Evolutionary conservation across 495 filamentous ascomycete genomes (phyloP), one percentile per base, ranked within the genome.

Genomic region (Hyaloscypha bicolor): DNA sequence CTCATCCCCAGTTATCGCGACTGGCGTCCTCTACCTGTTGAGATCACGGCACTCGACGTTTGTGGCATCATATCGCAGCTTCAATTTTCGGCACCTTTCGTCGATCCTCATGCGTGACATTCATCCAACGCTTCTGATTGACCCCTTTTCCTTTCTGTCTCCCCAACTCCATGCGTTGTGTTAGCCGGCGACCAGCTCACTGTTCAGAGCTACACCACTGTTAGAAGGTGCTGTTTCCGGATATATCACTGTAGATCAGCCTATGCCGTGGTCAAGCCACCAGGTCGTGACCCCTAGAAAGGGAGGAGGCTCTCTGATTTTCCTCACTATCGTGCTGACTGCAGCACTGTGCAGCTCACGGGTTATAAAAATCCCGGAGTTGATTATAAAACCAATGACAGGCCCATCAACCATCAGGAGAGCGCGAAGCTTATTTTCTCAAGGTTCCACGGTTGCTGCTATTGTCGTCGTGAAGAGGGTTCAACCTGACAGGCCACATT

Each of bases 151-250:
- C 29, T 39, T 22, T 14, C 35, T 11, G 52, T 64, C 52, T 9
- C 32, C 11, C 32, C 8, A 25, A 25, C 3, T 55, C 32, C 12
- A 51, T 33, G 31, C 32, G 29, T 29, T 35, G 19, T 39, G 21
- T 45, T 62, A 9, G 9, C 52, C 29, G 31, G 39, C 32, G 14
- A 25, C 55, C 42, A 32, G 57, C 53, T 37, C 4, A 8, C 42
- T 21, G 57, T 55, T 37, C 32, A n/a, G 35, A 60, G 66, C 66
- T 69, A 69, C 66, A 45, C 66, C 62, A 68, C 31, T 58, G 61
- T 69, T 53, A 64, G 66, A 69, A 69, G 62, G 66, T 69, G 66
- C 60, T 31, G n/a, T 39, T 64, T 69, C 53, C 66, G 66, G 66
- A 58, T 68, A 68, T 68, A 58, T 57, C 42, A 55, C 29, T 21